phyloP scores from a whole-genome alignment of 2,329 filamentous ascomycete genomes.

The Ophiostoma ulmi region DNA sequence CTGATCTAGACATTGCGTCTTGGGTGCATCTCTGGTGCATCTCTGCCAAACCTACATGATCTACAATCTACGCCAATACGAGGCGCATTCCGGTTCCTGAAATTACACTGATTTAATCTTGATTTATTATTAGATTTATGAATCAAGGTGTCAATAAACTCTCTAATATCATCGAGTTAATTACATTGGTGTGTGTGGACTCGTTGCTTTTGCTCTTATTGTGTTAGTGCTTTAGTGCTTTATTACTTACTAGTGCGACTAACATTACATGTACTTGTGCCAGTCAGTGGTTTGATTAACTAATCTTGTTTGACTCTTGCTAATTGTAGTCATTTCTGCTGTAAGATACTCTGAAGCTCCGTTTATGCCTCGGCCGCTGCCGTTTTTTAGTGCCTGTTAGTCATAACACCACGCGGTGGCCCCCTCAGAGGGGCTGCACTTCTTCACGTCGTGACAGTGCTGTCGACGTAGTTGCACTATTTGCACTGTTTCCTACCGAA shows the following conservation, averaged over 20 bases:
- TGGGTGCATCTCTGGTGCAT: not conserved
- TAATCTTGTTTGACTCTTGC: conserved; percentile 5
- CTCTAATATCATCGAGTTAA: not conserved
- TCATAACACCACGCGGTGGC: conserved; percentile 10
- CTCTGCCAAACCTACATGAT: no score
- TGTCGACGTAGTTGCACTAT: no score
- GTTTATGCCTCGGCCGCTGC: conserved; percentile 15
- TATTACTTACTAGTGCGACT: no score
- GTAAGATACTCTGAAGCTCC: not conserved
- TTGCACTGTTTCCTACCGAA: not conserved
- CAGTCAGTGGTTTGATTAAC: conserved; percentile 10
- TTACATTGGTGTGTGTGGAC: not conserved
- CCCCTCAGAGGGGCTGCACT: conserved; percentile 4
- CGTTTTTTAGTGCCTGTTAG: conserved; percentile 11
- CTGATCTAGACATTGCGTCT: not conserved
- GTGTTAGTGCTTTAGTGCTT: not conserved
- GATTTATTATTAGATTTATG: not conserved
- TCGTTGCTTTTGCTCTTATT: not conserved
- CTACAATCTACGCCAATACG: not conserved
- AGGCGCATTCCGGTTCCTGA: conserved; percentile 1
- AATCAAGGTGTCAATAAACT: no score
- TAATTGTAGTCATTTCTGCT: not conserved
- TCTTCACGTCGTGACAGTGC: not conserved
- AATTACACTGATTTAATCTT: not conserved
- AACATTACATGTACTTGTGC: not conserved